A percentile compares a stretch with the other conserved stretches of the same genome.
Conservation (phyloP, 371 early-diverging fungal species). For the Blastocladiella emersonii region DNA sequence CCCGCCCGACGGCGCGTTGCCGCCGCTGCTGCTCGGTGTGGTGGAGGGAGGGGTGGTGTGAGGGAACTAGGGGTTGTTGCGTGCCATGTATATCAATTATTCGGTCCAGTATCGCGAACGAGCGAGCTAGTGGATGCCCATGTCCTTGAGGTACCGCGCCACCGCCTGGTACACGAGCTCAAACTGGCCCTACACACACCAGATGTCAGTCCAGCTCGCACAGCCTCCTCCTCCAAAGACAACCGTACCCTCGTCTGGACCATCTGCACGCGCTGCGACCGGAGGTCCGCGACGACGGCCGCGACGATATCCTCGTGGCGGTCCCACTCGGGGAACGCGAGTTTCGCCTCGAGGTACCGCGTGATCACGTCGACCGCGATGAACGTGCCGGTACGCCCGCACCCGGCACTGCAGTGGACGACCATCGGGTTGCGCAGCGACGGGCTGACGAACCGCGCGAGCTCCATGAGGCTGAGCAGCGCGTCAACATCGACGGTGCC, state of each 20-base stretch:
- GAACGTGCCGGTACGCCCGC: slow-evolving; percentile 1
- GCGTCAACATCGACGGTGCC: background rate
- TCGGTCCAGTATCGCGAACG: too few relatives aligned
- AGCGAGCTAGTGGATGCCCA: too few relatives aligned
- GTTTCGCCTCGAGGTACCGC: background rate
- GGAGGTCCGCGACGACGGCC: background rate
- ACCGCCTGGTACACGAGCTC: background rate
- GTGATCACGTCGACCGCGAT: background rate
- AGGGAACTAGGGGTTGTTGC: too few relatives aligned
- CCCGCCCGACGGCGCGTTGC: too few relatives aligned
- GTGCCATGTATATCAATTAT: too few relatives aligned
- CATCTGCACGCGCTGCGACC: background rate
- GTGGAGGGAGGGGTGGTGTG: too few relatives aligned
- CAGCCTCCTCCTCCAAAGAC: background rate
- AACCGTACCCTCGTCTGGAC: background rate
- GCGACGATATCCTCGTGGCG: background rate
- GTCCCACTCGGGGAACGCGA: background rate
- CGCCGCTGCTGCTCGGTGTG: too few relatives aligned
- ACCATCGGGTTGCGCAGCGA: background rate
- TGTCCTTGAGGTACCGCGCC: background rate
- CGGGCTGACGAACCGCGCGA: background rate
- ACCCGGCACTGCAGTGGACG: background rate
- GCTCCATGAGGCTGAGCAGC: background rate
- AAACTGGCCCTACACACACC: background rate
- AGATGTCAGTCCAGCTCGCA: background rate